Evolutionary conservation across 2,329 filamentous ascomycete genomes (phyloP), one percentile per base, ranked within the genome.

Genomic region (Ascochyta lentis): DNA sequence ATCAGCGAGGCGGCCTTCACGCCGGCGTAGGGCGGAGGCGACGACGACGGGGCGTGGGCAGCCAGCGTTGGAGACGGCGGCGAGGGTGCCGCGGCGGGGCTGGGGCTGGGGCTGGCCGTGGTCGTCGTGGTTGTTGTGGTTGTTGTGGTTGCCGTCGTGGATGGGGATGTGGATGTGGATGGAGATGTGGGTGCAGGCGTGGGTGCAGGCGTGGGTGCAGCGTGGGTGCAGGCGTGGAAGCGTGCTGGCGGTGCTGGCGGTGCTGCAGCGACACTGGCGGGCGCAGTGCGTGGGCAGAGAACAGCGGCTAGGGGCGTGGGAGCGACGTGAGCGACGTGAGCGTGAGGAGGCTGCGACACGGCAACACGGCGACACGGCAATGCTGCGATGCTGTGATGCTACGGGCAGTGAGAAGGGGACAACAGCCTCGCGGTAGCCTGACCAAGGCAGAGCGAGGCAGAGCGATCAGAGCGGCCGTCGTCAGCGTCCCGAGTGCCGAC

Each of bases 1-100:
- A 67, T 68, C 65, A 67, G 65, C 55, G 65, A 67, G 55, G 60
- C 65, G 60, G 66, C 57, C 61, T 63, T 65, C 56, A 59, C 64
- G 64, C 65, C 66, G 49, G 61, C 56, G 65, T 57, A 60, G 53
- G 62, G 64, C 65, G 65, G 63, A 60, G 65, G 64, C 54, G 65
- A 60, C 48, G 65, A 63, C 47, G 66, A 60, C 53, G 62, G 31
- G 59, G 58, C 60, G 65, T 69, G 59, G 53, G 69, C 64, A 60
- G 66, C 67, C 65, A 65, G 63, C 55, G 66, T 64, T 48, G 41
- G 61, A 40, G 61, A 54, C 43, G 48, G 51, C 31, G 51, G 29
- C 29, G 29, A 31, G 29, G 29, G 6, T 31, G 29, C 29, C 29
- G 29, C 29, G 29, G 27, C 40, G 24, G 41, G 45, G 38, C 19